phyloP scores from a whole-genome alignment of 1,284 basidiomycete genomes.

The Trametes pubescens region DNA sequence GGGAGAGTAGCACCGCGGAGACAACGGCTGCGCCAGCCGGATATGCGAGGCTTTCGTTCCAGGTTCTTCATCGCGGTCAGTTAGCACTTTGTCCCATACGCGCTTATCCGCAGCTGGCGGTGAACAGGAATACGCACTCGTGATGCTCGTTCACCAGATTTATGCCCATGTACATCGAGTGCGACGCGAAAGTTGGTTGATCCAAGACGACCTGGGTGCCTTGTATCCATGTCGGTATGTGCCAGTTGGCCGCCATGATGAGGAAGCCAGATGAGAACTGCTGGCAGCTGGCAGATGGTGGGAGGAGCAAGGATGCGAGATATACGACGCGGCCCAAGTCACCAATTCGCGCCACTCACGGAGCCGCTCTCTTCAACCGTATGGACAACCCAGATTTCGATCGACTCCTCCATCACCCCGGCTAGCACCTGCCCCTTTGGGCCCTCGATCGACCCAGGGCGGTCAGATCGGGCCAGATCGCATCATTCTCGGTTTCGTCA shows the following conservation, averaged over 20 bases:
- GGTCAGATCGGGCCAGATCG: conserved; percentile 5
- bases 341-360: conserved; percentile 13
- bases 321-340: conserved; percentile 21
- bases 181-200: conserved; percentile 10
- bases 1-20: conserved; percentile 21
- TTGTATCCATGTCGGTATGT: conserved; percentile 24
- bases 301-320: conserved; percentile 16
- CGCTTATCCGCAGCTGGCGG: not conserved
- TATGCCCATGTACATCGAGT: conserved; percentile 8
- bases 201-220: conserved; percentile 24
- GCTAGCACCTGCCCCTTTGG: not conserved
- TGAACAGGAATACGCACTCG: conserved; percentile 19
- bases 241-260: conserved; percentile 30
- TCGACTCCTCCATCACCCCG: not conserved
- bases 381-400: conserved; percentile 13
- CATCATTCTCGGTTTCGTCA: conserved; percentile 15
- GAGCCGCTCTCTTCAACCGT: conserved; percentile 18
- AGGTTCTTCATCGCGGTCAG: conserved; percentile 4
- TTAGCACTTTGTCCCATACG: not conserved
- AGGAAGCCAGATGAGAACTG: not conserved
- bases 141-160: conserved; percentile 10
- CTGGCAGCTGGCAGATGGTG: conserved; percentile 6
- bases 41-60: conserved; percentile 29
- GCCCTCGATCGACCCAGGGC: conserved; percentile 8
- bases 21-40: conserved; percentile 15